Evolutionary conservation across 176 grass and related monocot genomes (phyloP).

Genomic region (Paspalum vaginatum): DNA sequence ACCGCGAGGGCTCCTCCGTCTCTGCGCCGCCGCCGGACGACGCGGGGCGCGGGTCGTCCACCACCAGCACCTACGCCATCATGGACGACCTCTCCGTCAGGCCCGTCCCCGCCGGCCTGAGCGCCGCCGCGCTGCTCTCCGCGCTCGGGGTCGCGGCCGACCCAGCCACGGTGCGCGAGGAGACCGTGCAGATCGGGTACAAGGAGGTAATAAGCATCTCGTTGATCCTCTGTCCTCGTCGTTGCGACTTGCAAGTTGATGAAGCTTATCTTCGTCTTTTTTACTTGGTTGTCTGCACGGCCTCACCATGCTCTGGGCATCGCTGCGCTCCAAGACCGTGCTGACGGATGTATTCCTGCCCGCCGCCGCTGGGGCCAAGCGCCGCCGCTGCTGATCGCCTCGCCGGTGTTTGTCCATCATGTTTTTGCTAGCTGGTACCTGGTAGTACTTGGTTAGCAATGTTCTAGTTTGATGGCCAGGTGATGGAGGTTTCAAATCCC

Average conservation of each 20-base stretch:
- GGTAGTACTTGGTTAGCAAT: too few species aligned
- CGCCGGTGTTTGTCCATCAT: neutral
- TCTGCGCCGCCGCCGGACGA: neutral
- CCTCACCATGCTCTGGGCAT: constrained; percentile 25
- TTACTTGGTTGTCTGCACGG: neutral
- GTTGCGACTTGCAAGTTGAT: neutral
- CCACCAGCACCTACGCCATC: neutral
- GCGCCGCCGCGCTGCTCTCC: constrained; percentile 35
- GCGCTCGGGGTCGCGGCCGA: constrained; percentile 15
- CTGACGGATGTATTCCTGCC: constrained; percentile 46
- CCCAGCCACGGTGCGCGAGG: constrained; percentile 12
- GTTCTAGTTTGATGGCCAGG: too few species aligned
- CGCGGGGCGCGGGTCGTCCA: neutral
- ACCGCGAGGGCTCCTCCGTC: too few species aligned
- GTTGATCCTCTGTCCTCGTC: neutral
- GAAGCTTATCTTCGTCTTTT: neutral
- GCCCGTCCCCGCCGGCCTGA: constrained; percentile 20
- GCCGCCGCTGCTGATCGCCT: neutral
- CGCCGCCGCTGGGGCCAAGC: neutral
- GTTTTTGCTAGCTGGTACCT: too few species aligned
- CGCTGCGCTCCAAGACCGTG: constrained; percentile 44
- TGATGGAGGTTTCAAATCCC: too few species aligned
- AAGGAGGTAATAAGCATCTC: neutral
- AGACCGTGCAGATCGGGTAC: constrained; percentile 31
- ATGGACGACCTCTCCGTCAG: constrained; percentile 43